Evolutionary conservation across 2,329 filamentous ascomycete genomes (phyloP).

Genomic region (Chlorencoelia australis): DNA sequence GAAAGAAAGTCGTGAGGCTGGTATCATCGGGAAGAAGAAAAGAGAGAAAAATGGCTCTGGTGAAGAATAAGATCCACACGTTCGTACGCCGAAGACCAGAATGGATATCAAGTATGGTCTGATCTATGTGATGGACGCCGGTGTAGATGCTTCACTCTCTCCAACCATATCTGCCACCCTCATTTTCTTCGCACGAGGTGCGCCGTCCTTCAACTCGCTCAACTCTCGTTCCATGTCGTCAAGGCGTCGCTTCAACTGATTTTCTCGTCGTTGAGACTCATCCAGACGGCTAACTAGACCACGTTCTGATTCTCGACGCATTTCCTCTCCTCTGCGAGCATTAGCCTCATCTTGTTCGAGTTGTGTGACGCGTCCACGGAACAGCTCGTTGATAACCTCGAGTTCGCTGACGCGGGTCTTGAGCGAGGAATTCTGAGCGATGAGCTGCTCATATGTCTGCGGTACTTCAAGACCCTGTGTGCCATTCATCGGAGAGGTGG

Average conservation of each 20-base stretch:
- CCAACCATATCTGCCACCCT: conserved; percentile 39
- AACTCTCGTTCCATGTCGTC: conserved; percentile 60
- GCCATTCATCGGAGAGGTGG: conserved; percentile 40
- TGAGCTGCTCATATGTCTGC: conserved; percentile 70
- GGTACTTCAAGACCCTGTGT: conserved; percentile 58
- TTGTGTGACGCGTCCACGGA: conserved; percentile 62
- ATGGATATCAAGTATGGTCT: conserved; percentile 1
- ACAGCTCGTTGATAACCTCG: conserved; percentile 85
- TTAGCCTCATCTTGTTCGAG: conserved; percentile 67
- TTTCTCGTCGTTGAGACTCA: conserved; percentile 68
- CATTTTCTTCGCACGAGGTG: conserved; percentile 43
- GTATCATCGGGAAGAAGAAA: conserved; percentile 16
- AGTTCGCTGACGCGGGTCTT: conserved; percentile 93
- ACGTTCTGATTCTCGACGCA: conserved; percentile 43
- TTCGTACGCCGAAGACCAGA: conserved; percentile 3
- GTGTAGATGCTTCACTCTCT: conserved; percentile 26
- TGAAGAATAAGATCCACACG: conserved; percentile 5
- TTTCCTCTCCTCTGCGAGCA: conserved; percentile 50
- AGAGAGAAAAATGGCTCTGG: conserved; percentile 6
- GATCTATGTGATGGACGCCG: conserved; percentile 20
- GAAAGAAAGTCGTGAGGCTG: conserved; percentile 13
- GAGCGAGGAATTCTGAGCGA: conserved; percentile 73
- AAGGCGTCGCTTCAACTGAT: conserved; percentile 71
- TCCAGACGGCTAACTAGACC: conserved; percentile 56
- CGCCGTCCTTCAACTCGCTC: conserved; percentile 31